Evolutionary conservation across 2,329 filamentous ascomycete genomes (phyloP).

Genomic region (Clonostachys rhizophaga): DNA sequence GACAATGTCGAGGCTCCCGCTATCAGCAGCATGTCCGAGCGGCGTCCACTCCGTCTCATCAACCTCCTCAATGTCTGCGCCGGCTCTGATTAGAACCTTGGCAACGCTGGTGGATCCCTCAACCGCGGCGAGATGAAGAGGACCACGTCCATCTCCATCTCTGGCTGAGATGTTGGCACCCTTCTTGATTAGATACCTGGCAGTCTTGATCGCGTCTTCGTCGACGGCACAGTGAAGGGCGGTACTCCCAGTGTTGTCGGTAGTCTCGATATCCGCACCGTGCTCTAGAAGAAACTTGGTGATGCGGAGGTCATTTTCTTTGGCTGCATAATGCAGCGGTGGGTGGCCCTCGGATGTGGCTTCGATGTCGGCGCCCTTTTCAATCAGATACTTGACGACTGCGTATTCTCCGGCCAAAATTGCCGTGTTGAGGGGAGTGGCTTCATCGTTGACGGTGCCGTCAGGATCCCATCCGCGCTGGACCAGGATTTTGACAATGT

Average conservation of each 20-base stretch:
- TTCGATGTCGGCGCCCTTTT: background rate
- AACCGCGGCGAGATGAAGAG: background rate
- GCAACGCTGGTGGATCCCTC: background rate
- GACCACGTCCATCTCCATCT: background rate
- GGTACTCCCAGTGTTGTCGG: no score
- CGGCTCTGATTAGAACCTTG: no score
- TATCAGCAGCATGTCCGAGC: no score
- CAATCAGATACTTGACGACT: background rate
- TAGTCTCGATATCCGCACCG: no score
- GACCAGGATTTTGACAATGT: background rate
- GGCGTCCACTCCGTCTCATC: no score
- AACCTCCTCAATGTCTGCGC: no score
- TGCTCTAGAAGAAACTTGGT: background rate
- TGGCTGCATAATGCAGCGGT: background rate
- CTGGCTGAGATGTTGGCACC: background rate
- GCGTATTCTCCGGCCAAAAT: background rate
- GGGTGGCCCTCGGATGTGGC: background rate
- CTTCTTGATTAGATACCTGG: no score
- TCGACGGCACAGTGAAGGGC: no score
- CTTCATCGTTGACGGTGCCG: background rate
- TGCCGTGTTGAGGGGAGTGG: background rate
- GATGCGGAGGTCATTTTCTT: background rate
- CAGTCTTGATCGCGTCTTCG: no score
- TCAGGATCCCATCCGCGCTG: background rate
- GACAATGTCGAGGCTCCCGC: background rate